Evolutionary conservation across 805 yeast species (phyloP), one percentile per base, ranked within the genome.

Genomic region (Henningerozyma blattae): DNA sequence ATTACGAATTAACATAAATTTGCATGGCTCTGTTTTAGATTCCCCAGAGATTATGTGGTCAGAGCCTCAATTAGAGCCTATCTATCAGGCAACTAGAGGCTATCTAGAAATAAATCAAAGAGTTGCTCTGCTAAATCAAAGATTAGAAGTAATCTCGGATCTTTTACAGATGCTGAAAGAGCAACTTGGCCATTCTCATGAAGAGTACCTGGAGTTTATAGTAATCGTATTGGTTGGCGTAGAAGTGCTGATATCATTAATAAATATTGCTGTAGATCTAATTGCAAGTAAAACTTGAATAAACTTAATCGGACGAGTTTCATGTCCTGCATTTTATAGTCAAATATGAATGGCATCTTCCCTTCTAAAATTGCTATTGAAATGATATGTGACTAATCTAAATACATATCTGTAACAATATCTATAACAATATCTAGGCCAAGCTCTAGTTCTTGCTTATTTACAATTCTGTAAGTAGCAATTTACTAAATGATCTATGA

Each of bases 11-110:
- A 82, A 82, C 53, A 82, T 82, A 40, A 82, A 82, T 48, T 61
- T 82, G 35, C 91, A 82, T 60, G 91, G 91, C 1, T 78, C 89
- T 0, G 93, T 91, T 18, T 64, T 91, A 40, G 98, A 91, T 55
- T 83, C 95, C 2, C 98, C 98, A 1, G 98, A 91, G 56, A 72
- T 91, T 38, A 86, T 91, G 95, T 91, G 98, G 98, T 76, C 96
- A 0, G 97, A 91, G 55, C 98, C 98, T 2, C 95, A 87, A 50
- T 65, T 91, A 40, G 98, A 91, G 54, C 98, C 98, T 1, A 86
- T 89, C 34, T 91, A 91, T 59, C 96, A 87, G 56, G 96, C 97
- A 0, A 86, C 94, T 2, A 73, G 97, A 54, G 95, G 96, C 1
- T 89, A 89, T 56, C 59, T 91, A 41, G 98, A 91, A 51, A 91